Percentiles rank a stretch among this genome's conserved stretches.
phyloP scores from a whole-genome alignment of 352 stramenopile species.

The Pythium myriotylum region DNA sequence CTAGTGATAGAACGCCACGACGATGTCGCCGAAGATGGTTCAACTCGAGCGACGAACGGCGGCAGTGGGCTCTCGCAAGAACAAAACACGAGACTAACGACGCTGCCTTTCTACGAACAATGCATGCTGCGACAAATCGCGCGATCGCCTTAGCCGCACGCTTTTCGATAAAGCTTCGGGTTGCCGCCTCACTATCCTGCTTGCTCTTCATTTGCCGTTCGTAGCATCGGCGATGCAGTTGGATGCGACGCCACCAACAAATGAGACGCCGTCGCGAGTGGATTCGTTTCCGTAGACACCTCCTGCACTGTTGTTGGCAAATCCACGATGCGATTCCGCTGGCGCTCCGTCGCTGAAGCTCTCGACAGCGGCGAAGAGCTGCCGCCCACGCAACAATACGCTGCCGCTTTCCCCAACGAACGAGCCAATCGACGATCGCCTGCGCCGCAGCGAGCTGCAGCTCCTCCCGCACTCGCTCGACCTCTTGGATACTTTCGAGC shows the following conservation, averaged over 20 bases:
- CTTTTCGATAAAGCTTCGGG: too few species aligned
- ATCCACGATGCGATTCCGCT: not conserved
- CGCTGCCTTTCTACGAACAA: not conserved
- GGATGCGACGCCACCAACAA: constrained; percentile 15
- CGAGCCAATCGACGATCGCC: constrained; percentile 16
- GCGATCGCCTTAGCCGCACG: too few species aligned
- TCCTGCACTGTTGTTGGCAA: not conserved
- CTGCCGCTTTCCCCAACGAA: not conserved
- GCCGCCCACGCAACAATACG: not conserved
- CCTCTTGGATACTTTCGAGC: constrained; percentile 7
- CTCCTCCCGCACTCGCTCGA: constrained; percentile 7
- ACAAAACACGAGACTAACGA: not conserved
- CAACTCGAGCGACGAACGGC: not conserved
- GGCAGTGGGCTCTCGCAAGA: not conserved
- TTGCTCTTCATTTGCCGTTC: not conserved
- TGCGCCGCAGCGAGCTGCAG: constrained; percentile 13
- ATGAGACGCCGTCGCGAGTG: not conserved
- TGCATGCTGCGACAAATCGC: too few species aligned
- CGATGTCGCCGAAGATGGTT: not conserved
- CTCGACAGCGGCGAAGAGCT: not conserved
- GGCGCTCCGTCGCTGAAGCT: too few species aligned
- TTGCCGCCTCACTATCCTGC: not conserved
- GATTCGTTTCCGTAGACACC: not conserved
- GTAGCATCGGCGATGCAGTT: not conserved
- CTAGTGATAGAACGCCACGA: not conserved